These are phyloP conservation scores for Miscanthus lutarioriparius DNA, from an alignment of 176 grass and related monocot genomes.

Conservation along the genomic window DNA sequence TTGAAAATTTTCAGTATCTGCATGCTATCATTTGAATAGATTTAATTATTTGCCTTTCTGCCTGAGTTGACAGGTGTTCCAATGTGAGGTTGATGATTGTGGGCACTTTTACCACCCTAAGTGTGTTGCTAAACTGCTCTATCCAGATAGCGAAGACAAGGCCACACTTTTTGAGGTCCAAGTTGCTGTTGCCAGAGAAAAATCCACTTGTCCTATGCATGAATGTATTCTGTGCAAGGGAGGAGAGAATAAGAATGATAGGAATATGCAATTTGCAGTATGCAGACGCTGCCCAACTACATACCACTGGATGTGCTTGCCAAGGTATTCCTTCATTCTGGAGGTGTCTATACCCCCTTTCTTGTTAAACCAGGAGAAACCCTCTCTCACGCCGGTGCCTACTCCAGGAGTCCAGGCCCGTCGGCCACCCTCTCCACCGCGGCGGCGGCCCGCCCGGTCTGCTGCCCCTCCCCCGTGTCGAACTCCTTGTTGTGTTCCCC, in stretches of 20 bases:
- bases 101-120: constrained; percentile 79
- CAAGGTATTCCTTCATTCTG: constrained; percentile 34
- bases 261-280: constrained; percentile 62
- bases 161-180: constrained; percentile 22
- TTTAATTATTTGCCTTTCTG: constrained; percentile 6
- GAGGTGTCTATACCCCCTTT: background rate
- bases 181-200: constrained; percentile 35
- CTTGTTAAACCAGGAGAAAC: too few species aligned
- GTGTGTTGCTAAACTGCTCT: constrained; percentile 58
- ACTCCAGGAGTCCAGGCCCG: too few species aligned
- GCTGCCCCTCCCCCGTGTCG: too few species aligned
- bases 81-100: constrained; percentile 52
- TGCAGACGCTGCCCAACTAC: constrained; percentile 87
- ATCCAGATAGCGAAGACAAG: constrained; percentile 27
- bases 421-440: too few species aligned
- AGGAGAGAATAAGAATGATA: constrained; percentile 47
- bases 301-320: constrained; percentile 79
- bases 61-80: constrained; percentile 59
- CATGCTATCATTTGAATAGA: constrained; percentile 8
- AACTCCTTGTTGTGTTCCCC: too few species aligned
- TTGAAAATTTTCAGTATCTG: background rate
- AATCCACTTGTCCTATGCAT: constrained; percentile 70
- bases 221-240: constrained; percentile 54
- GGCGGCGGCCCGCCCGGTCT: too few species aligned
- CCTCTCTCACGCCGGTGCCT: too few species aligned